Evolutionary conservation across 2,329 filamentous ascomycete genomes (phyloP).

Genomic region (Sarocladium strictum): DNA sequence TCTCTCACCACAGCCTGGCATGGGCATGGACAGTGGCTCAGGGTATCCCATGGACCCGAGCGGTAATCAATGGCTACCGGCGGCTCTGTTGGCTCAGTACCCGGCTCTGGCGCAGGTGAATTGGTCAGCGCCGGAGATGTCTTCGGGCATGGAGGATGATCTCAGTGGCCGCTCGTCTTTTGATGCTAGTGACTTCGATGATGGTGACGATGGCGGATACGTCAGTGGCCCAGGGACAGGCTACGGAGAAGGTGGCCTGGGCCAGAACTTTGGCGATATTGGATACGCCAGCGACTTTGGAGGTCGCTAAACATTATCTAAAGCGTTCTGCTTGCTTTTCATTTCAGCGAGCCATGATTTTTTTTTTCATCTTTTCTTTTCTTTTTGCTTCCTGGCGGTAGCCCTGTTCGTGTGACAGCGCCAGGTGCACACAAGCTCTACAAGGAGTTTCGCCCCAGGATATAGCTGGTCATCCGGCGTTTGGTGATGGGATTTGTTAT

Average conservation of each 20-base stretch:
- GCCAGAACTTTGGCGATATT: slow-evolving; percentile 48
- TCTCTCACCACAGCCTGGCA: slow-evolving; percentile 45
- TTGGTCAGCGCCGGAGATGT: slow-evolving; percentile 64
- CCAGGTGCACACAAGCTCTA: not conserved
- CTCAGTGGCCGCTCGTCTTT: slow-evolving; percentile 76
- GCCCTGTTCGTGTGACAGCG: not conserved
- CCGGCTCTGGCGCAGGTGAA: slow-evolving; percentile 87
- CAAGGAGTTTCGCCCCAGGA: too few species aligned
- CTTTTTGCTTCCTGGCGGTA: not conserved
- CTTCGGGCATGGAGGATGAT: slow-evolving; percentile 68
- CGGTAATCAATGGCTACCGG: slow-evolving; percentile 61
- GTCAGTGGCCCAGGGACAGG: slow-evolving; percentile 57
- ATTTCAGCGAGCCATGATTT: not conserved
- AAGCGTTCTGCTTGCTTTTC: not conserved
- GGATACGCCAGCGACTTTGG: slow-evolving; percentile 48
- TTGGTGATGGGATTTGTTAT: too few species aligned
- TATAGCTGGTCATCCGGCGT: too few species aligned
- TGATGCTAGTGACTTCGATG: slow-evolving; percentile 73
- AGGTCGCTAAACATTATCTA: slow-evolving; percentile 26
- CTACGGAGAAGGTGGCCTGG: slow-evolving; percentile 50
- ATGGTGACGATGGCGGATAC: slow-evolving; percentile 65
- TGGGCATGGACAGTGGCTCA: slow-evolving; percentile 55
- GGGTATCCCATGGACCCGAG: slow-evolving; percentile 51
- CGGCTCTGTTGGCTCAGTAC: slow-evolving; percentile 84
- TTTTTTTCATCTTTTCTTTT: slow-evolving; percentile 10